Percentiles rank a stretch among this genome's conserved stretches.
phyloP scores from a whole-genome alignment of 371 early-diverging fungal genomes.

The Syncephalastrum racemosum region DNA sequence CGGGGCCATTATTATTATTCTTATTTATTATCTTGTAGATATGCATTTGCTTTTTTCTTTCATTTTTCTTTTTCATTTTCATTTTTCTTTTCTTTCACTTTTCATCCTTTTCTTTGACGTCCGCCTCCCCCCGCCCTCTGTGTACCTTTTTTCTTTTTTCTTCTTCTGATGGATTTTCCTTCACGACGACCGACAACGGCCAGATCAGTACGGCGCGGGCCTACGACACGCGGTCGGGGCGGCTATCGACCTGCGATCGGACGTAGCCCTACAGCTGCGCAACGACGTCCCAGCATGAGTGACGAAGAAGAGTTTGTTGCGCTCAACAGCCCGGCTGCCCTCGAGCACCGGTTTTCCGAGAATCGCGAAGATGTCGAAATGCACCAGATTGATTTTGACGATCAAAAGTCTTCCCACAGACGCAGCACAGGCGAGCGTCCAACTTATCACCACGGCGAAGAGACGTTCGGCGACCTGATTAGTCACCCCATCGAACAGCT shows the following conservation, averaged over 20 bases:
- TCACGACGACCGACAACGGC: constrained; percentile 4
- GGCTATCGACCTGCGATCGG: constrained; percentile 30
- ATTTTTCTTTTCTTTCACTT: neutral
- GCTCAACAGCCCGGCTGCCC: constrained; percentile 8
- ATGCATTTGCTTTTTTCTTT: neutral
- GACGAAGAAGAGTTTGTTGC: constrained; percentile 40
- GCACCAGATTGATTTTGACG: constrained; percentile 16
- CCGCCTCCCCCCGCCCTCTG: neutral
- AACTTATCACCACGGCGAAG: constrained; percentile 39
- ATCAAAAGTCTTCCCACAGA: neutral
- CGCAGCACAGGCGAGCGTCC: constrained; percentile 12
- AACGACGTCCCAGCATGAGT: constrained; percentile 1
- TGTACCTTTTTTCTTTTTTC: constrained; percentile 3
- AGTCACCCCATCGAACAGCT: constrained; percentile 38
- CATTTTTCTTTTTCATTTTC: constrained; percentile 7
- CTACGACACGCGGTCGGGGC: constrained; percentile 36
- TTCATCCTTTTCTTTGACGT: neutral
- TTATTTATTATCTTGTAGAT: neutral
- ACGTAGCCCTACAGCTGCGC: constrained; percentile 12
- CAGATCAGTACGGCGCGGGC: constrained; percentile 31
- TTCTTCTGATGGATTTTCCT: constrained; percentile 1
- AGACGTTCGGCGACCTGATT: constrained; percentile 47
- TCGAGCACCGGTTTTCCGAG: neutral
- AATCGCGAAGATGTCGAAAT: constrained; percentile 20
- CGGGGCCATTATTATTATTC: neutral